Evolutionary conservation across 1,284 basidiomycete species (phyloP), one percentile per base, ranked within the genome.

Genomic region (Tranzscheliella williamsii): DNA sequence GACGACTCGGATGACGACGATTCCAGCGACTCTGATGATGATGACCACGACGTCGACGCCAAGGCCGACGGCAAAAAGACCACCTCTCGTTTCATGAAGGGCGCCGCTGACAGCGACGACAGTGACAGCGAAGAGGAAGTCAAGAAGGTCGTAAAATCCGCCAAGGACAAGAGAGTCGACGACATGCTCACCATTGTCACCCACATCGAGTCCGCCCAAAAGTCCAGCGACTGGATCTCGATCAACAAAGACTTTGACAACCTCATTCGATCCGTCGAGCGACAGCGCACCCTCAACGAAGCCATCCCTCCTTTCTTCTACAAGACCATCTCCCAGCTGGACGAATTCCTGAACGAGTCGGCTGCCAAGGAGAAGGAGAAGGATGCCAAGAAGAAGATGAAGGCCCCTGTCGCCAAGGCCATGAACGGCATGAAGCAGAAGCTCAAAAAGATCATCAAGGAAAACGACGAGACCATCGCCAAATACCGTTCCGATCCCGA

Each of bases 341-440:
- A 98, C 70, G 79, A 82, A 33, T 86, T 87, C 33, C 81, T 96
- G 69, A 88, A 84, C 67, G 81, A 80, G 29, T 86, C 91, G 4
- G 80, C 90, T 35, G 83, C 87, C 20, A 88, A 88, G 75, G 91
- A 75, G 45, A 71, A 75, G 62, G 91, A 75, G 45, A 71, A 75
- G 62, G 62, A 92, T 79, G 94, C 94, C 84, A 65, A 58, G 80
- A 96, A 96, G 82, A 98, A 97, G 82, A 91, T 95, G 88, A 94
- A 94, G 70, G 90, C 91, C 1, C 88, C 85, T 61, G 94, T 94
- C 76, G 89, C 91, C 38, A 92, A 91, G 77, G 92, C 92, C 1
- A 83, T 97, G 71, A 97, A 92, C 66, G 88, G 88, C 21, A 91
- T 96, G 86, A 96, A 93, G 81, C 93, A 97, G 81, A 97, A 94